A percentile compares a stretch with the other conserved stretches of the same genome.
Conservation (phyloP, 768 basidiomycete species). For the Mycena epipterygia region DNA sequence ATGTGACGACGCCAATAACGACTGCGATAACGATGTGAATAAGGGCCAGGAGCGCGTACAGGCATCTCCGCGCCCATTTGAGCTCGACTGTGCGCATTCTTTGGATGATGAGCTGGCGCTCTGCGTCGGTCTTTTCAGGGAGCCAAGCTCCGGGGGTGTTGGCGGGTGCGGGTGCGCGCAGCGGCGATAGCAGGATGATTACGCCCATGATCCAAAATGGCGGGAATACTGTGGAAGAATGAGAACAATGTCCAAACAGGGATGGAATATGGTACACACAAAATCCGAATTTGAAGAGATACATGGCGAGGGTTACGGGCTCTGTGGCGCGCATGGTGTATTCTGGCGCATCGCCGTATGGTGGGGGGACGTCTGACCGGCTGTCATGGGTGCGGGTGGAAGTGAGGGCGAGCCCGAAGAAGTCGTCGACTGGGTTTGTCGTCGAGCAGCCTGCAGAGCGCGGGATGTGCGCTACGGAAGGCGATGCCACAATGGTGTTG, state of each 20-base stretch:
- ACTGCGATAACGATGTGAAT: not conserved
- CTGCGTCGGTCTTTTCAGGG: conserved; percentile 67
- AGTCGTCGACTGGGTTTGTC: conserved; percentile 47
- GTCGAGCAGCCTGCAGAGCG: conserved; percentile 22
- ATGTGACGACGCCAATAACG: conserved; percentile 20
- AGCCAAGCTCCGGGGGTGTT: conserved; percentile 61
- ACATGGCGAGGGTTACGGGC: conserved; percentile 68
- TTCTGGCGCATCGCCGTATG: conserved; percentile 59
- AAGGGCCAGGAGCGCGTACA: conserved; percentile 66
- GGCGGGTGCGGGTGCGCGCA: conserved; percentile 56
- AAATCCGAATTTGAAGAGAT: conserved; percentile 75
- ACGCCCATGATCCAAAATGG: conserved; percentile 73
- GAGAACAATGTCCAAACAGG: conserved; percentile 14
- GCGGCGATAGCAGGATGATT: conserved; percentile 66
- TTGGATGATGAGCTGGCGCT: conserved; percentile 60
- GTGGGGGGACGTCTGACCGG: conserved; percentile 51
- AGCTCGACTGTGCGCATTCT: conserved; percentile 63
- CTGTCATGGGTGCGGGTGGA: conserved; percentile 54
- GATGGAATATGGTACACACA: conserved; percentile 52
- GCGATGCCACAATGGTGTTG: not conserved
- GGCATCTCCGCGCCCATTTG: conserved; percentile 71
- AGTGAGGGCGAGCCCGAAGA: conserved; percentile 54
- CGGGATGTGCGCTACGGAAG: conserved; percentile 12
- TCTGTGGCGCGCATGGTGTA: conserved; percentile 56
- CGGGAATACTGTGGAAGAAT: conserved; percentile 62